Base-by-base conservation (phyloP, 106 monocot genomes). In the Acorus gramineus region DNA sequence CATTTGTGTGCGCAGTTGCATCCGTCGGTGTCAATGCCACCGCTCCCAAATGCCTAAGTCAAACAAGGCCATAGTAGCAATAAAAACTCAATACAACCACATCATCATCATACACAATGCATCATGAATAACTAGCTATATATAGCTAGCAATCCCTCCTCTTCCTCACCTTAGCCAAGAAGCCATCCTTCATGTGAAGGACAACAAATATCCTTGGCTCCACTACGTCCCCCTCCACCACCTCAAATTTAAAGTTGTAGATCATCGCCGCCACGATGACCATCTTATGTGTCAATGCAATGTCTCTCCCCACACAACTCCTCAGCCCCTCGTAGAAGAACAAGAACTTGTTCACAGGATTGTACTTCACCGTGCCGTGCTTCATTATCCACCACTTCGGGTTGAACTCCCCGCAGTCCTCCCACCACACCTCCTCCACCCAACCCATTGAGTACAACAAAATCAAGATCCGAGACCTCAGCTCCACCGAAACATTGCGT, bases 261-360 rank as follows among this genome's bases (percentile, higher is more conserved):
- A 89, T 3, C 11, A 89, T 7, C 2, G 79, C 78, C 2, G 73
- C 80, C 50, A 63, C 82, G 55, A 67, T 75, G 2, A 63, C 48
- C 77, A 76, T 84, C 67, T 84, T 60, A 70, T 84, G 78, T 6
- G 56, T 72, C 55, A 84, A 76, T 10, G 88, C 76, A 1, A 79
- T 68, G 43, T 77, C 79, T 61, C 84, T 92, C 43, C 87, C 87
- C 54, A 87, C 45, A 59, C 92, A 92, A 46, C 75, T 87, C 73
- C 92, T 77, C 11, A 85, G 92, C 6, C 92, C 92, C 6, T 76
- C 70, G 53, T 82, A 85, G 70, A 92, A 92, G 5, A 85, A 61
- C 49, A 85, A 4, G 61, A 92, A 92, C 78, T 87, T 87, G 60
- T 82, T 82, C 3, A 80, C 72, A 1, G 87, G 87, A 73, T 85